Evolutionary conservation across 257 asterid genomes (phyloP).

Genomic region (Ilex asprella): DNA sequence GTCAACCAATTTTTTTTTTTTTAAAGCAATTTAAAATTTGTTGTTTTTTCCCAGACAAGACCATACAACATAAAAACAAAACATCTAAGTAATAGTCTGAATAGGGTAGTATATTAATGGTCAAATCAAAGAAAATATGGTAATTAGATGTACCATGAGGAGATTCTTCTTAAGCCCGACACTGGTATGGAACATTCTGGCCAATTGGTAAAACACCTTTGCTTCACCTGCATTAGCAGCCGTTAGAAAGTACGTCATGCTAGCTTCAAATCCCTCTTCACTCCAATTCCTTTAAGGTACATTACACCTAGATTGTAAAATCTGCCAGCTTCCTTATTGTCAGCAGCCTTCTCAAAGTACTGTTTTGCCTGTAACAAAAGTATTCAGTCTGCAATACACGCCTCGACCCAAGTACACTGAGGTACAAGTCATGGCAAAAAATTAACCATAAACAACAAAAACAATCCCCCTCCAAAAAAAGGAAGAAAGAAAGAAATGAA

Average conservation of each 20-base stretch:
- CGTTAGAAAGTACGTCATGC: conserved; percentile 59
- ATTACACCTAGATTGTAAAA: conserved; percentile 93
- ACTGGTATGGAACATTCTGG: conserved; percentile 95
- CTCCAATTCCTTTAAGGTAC: conserved; percentile 82
- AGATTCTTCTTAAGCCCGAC: conserved; percentile 87
- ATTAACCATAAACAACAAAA: too few relatives aligned
- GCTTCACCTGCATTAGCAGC: conserved; percentile 94
- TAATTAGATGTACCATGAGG: conserved; percentile 46
- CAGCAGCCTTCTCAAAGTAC: conserved; percentile 94
- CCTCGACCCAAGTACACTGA: neutral
- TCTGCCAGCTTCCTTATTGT: conserved; percentile 84
- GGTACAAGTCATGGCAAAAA: neutral
- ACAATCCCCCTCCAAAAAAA: too few relatives aligned
- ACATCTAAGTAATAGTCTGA: too few relatives aligned
- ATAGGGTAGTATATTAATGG: neutral
- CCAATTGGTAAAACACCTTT: conserved; percentile 92
- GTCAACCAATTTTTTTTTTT: too few relatives aligned
- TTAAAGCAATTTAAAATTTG: too few relatives aligned
- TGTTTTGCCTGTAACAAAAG: conserved; percentile 69
- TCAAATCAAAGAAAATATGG: neutral
- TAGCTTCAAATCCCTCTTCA: conserved; percentile 72
- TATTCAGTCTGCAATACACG: neutral
- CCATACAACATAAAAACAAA: too few relatives aligned
- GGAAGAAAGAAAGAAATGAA: too few relatives aligned
- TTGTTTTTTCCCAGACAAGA: too few relatives aligned